Evolutionary conservation across 345 rosid species (phyloP).

Genomic region (Lepidium didymum): DNA sequence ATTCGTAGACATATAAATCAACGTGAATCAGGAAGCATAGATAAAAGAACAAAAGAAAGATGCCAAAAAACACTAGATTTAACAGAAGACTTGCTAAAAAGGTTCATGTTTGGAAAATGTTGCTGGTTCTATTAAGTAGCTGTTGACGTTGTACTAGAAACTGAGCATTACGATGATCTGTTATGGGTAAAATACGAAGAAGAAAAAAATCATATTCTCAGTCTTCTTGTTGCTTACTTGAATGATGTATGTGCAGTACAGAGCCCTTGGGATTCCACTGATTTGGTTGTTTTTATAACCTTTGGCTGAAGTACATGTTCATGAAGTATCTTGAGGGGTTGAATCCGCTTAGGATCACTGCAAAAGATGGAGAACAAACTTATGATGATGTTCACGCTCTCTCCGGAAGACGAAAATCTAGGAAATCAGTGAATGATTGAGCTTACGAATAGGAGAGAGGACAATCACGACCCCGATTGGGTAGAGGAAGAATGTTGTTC

Average conservation of each 20-base stretch:
- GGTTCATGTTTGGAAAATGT: slow-evolving; percentile 7
- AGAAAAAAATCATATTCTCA: slow-evolving; percentile 3
- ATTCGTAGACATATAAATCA: not conserved
- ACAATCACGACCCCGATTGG: slow-evolving; percentile 79
- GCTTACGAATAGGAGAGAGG: slow-evolving; percentile 87
- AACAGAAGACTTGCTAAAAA: slow-evolving; percentile 8
- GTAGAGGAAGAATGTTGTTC: slow-evolving; percentile 92
- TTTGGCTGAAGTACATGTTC: slow-evolving; percentile 83
- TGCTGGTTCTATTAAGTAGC: slow-evolving; percentile 14
- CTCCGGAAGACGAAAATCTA: not conserved
- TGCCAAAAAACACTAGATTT: slow-evolving; percentile 5
- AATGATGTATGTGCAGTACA: slow-evolving; percentile 26
- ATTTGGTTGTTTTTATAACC: slow-evolving; percentile 38
- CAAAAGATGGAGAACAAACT: slow-evolving; percentile 13
- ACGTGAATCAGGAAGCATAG: not conserved
- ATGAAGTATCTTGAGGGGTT: slow-evolving; percentile 95
- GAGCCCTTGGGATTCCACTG: slow-evolving; percentile 8
- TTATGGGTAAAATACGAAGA: not conserved
- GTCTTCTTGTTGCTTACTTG: slow-evolving; percentile 12
- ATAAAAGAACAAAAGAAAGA: not conserved
- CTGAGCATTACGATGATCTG: slow-evolving; percentile 3
- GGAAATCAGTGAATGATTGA: not conserved
- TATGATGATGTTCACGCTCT: not conserved
- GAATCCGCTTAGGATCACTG: slow-evolving; percentile 95
- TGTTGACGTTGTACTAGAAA: slow-evolving; percentile 14